These are phyloP conservation scores for Uronychia setigera DNA, from an alignment of 73 alveolate species.

Conservation along the genomic window DNA sequence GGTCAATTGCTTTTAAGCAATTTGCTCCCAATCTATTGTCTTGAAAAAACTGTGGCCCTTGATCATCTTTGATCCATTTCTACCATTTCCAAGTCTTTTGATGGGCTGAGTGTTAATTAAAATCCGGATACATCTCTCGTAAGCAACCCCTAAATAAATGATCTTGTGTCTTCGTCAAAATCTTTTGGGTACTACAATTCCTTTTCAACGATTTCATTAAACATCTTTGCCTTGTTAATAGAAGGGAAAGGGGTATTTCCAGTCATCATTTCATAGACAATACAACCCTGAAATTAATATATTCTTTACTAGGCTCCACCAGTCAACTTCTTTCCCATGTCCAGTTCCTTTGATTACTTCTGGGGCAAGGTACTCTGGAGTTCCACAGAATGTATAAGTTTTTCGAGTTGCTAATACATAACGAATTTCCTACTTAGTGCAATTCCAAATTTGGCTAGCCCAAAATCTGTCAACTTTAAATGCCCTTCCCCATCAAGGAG, in stretches of 20 bases:
- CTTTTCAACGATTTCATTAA: constrained; percentile 57
- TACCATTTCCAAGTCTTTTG: constrained; percentile 54
- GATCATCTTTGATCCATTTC: constrained; percentile 50
- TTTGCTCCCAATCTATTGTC: constrained; percentile 70
- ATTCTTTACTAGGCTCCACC: constrained; percentile 74
- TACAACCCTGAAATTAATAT: constrained; percentile 60
- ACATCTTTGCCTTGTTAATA: constrained; percentile 72
- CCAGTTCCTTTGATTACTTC: constrained; percentile 77
- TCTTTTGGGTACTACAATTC: not conserved
- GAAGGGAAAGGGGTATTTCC: constrained; percentile 90
- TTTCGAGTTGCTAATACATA: constrained; percentile 34
- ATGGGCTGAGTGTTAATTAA: constrained; percentile 21
- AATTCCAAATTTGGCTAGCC: constrained; percentile 41
- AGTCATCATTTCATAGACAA: constrained; percentile 78
- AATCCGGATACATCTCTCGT: not conserved
- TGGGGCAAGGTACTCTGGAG: constrained; percentile 93
- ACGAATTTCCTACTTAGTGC: constrained; percentile 78
- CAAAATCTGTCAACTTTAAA: constrained; percentile 94
- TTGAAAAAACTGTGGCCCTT: constrained; percentile 79
- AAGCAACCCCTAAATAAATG: not conserved
- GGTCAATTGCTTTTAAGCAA: constrained; percentile 45
- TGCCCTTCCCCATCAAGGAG: constrained; percentile 93
- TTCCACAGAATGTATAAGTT: constrained; percentile 75
- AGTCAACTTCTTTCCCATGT: constrained; percentile 78
- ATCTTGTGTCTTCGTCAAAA: not conserved